Base-by-base conservation (phyloP, 805 yeast genomes). In the Naumovozyma baii region DNA sequence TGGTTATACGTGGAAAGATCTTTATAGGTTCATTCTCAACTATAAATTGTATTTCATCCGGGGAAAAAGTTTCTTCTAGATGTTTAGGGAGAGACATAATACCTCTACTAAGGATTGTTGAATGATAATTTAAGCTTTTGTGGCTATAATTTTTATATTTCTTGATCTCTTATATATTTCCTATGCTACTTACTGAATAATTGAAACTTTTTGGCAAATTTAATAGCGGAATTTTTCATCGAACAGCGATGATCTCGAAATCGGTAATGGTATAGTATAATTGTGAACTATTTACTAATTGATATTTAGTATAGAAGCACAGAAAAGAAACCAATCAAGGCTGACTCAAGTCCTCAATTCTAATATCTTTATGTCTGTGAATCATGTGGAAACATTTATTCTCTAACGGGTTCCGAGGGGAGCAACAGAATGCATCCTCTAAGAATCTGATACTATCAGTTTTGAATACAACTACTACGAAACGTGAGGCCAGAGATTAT, bases 401-500 rank as follows among this genome's bases (percentile, higher is more conserved):
- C 5, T 20, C 36, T 10, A 41, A 39, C 3, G 35, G 40, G 10
- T 17, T 45, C 12, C 39, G 31, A 15, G 46, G 46, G 34, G 39
- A 46, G n/a, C 59, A 55, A 37, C 59, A 52, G 10, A 56, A 57
- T 49, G 44, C 50, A 2, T 37, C 53, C n/a, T 51, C 60, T 5
- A 69, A 76, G 47, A 84, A 83, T 39, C 64, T 90, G 37, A 80
- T 90, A n/a, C 64, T 86, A 14, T 79, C 96, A 1, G 87, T 90
- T 18, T 67, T 90, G 42, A 80, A 80, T 52, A 80, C 95, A 1
- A 84, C 96, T 3, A 94, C 96, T 4, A 90, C 97, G 1, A 88
- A 86, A 57, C 69, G 98, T 44, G 97, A 90, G 55, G 95, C 95
- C 4, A 72, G 76, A 46, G 82, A 80, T 47, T 90, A 88, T 55